Percentiles rank a stretch among this genome's conserved stretches.
Evolutionary conservation across 164 flowering plant species (phyloP).

Genomic region (Houttuynia cordata): DNA sequence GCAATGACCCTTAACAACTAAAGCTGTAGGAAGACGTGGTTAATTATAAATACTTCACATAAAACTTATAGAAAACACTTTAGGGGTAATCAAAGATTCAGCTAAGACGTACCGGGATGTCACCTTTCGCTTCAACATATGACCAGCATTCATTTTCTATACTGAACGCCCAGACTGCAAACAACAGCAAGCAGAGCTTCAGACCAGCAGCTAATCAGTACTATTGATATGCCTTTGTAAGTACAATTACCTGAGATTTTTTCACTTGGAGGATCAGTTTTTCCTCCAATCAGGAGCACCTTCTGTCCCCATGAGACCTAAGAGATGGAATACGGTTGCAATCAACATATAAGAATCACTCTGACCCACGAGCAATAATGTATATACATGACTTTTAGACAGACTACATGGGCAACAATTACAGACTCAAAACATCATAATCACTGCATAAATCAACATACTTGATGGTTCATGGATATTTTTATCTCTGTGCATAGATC

Average conservation of each 20-base stretch:
- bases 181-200: constrained; percentile 15
- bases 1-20: no score
- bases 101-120: constrained; percentile 56
- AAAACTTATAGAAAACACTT: neutral
- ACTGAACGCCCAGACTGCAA: constrained; percentile 91
- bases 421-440: neutral
- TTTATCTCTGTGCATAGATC: no score
- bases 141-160: constrained; percentile 93
- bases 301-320: constrained; percentile 97
- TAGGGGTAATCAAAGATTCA: neutral
- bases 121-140: constrained; percentile 86
- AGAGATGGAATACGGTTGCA: constrained; percentile 9
- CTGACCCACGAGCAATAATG: neutral
- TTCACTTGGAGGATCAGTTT: constrained; percentile 62
- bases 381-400: neutral
- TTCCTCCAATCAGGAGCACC: constrained; percentile 82
- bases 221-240: neutral
- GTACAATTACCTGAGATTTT: constrained; percentile 68
- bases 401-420: neutral
- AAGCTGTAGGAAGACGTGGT: no score
- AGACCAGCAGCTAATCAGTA: neutral
- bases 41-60: neutral
- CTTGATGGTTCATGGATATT: neutral
- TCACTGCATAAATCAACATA: no score
- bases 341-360: neutral